These are phyloP conservation scores for Coniella lustricola DNA, from an alignment of 2,329 filamentous ascomycete species.

Conservation along the genomic window DNA sequence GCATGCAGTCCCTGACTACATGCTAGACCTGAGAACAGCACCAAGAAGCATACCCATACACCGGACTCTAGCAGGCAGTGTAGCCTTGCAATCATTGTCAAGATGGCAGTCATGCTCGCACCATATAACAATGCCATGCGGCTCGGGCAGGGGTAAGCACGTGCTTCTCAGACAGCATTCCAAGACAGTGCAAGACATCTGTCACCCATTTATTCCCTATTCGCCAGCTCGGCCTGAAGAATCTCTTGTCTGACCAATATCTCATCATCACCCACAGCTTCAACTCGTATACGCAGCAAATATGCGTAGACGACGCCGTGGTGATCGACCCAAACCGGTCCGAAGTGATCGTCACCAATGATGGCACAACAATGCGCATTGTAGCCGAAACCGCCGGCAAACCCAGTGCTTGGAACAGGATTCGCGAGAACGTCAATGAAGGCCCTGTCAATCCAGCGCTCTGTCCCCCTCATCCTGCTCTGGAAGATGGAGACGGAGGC, in stretches of 20 bases:
- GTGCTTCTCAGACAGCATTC: neutral
- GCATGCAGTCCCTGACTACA: too few species aligned
- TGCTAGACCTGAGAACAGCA: too few species aligned
- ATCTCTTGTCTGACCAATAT: neutral
- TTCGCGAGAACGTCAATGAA: neutral
- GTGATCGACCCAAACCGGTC: neutral
- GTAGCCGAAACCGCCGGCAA: neutral
- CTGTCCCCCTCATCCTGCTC: too few species aligned
- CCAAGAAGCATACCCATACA: too few species aligned
- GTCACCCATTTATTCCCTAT: too few species aligned
- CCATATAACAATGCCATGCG: neutral
- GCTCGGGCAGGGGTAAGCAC: neutral
- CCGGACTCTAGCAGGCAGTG: too few species aligned
- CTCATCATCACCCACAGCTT: neutral
- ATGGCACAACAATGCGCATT: neutral
- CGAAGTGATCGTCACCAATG: neutral
- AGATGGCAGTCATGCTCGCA: neutral
- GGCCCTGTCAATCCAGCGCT: neutral
- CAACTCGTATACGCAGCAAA: neutral
- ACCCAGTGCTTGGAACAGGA: slow-evolving; percentile 1
- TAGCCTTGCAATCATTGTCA: neutral
- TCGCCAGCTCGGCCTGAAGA: too few species aligned
- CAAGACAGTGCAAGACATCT: too few species aligned
- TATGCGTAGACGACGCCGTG: neutral
- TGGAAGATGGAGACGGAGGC: too few species aligned